These are phyloP conservation scores for Priceomyces carsonii DNA, from an alignment of 805 yeast genomes.

Conservation along the genomic window DNA sequence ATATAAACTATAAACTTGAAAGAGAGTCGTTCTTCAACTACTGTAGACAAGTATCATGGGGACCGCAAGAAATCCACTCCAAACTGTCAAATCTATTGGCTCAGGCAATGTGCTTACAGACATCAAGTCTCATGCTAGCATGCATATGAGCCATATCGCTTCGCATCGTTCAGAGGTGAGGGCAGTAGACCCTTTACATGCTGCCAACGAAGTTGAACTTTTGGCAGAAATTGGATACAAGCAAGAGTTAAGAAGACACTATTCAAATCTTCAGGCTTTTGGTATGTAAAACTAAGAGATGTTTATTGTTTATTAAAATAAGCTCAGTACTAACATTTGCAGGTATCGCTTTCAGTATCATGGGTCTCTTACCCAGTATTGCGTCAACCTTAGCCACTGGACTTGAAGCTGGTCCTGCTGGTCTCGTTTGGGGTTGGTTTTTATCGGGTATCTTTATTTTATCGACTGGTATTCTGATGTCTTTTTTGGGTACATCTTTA, in stretches of 20 bases:
- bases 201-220: conserved; percentile 18
- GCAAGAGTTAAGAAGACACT: conserved; percentile 63
- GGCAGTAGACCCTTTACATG: conserved; percentile 17
- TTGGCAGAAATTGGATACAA: conserved; percentile 66
- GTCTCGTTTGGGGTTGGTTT: conserved; percentile 76
- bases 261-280: conserved; percentile 62
- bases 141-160: conserved; percentile 11
- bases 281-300: conserved; percentile 29
- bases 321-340: conserved; percentile 3
- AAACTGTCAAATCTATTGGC: conserved; percentile 1
- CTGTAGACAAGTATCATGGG: too few species aligned
- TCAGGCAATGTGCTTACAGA: conserved; percentile 1
- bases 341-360: conserved; percentile 62
- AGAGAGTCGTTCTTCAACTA: too few species aligned
- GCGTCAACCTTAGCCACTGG: conserved; percentile 56
- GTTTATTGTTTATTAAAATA: background rate
- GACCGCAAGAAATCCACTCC: too few species aligned
- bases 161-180: conserved; percentile 22
- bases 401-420: conserved; percentile 62
- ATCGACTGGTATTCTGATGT: conserved; percentile 60
- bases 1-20: too few species aligned
- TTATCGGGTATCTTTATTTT: conserved; percentile 56
- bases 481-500: conserved; percentile 65
- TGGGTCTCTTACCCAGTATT: conserved; percentile 69
- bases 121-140: conserved; percentile 11